Evolutionary conservation across 768 basidiomycete genomes (phyloP), one percentile per base, ranked within the genome.

Genomic region (Rhizopogon vesiculosus): DNA sequence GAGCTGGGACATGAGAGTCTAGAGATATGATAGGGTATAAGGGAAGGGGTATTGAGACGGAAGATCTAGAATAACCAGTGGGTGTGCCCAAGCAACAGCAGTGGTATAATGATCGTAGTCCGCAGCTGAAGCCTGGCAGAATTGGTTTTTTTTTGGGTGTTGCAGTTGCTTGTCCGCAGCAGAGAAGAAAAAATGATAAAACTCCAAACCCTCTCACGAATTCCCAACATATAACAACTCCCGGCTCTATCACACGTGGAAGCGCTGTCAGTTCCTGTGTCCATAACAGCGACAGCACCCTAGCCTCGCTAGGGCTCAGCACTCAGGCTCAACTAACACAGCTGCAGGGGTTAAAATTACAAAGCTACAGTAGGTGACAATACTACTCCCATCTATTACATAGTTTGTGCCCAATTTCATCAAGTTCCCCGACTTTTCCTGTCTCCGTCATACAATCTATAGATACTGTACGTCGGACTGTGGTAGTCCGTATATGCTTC

Each of bases 381-480:
- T 51, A 35, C 8, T 42, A 33, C 8, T 41, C n/a, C 7, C 40
- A 8, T 33, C 18, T 46, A 18, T 15, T 18, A 8, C 19, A 48
- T 35, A 38, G 19, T 38, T 6, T 49, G 35, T 38, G 15, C 3
- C 15, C 19, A 9, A 49, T 19, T 48, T 19, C 29, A 22, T 16
- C 63, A 69, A 18, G 57, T 44, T 2, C 57, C 61, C 15, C 70
- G 61, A 50, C 83, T 84, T 71, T 81, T 87, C 60, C 82, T 72
- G 43, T 84, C 84, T 28, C 70, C 75, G 51, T 82, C 85, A 63
- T 91, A 91, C 60, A 90, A 61, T 41, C 86, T 86, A 64, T 87
- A 91, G 54, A 92, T 81, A 66, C 89, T 92, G 61, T 91, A 91
- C 5, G 90, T 91, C 16, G 90, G 88, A 62, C 89, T 89, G 58